Base-by-base conservation (phyloP, 2,329 filamentous ascomycete genomes). In the Seiridium cupressi region DNA sequence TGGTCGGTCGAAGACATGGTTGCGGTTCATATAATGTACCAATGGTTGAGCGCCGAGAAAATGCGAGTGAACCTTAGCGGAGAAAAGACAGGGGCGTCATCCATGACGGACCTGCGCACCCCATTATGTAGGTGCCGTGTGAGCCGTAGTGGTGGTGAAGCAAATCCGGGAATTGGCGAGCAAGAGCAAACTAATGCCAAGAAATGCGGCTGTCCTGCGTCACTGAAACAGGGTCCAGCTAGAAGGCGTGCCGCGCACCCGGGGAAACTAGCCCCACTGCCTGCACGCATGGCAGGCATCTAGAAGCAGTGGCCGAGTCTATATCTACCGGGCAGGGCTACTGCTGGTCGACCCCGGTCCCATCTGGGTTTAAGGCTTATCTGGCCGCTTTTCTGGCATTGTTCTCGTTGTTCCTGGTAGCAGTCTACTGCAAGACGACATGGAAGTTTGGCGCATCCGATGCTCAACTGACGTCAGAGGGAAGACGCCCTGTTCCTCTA, bases 151-250 rank as follows among this genome's bases (percentile, higher is more conserved):
- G 18, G 38, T 55, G 36, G 51, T 42, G 31, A 18, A 53, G 47
- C 36, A 46, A 46, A 48, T 57, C 42, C 44, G 13, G 40, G 42
- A 44, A 44, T 47, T 46, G 48, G 62, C 60, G 53, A 26, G 61
- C 66, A 59, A 63, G 65, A 66, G 63, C 64, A 66, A 62, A 62
- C 59, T 62, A 57, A 60, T 58, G 59, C 51, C 55, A 60, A 63
- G 57, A 66, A 65, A 67, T 67, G 54, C 46, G 59, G 59, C 54
- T 60, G 48, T 40, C 32, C 31, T 57, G 55, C 59, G 59, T 60
- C 59, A 60, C 59, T 53, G 26, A 34, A 44, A 57, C n/a, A 31
- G 3, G n/a, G n/a, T 55, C 55, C 11, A 51, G 35, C 46, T 48
- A 57, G 44, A 40, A 13, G 32, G 31, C 47, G 49, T 57, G 54